Evolutionary conservation across 2,329 filamentous ascomycete genomes (phyloP), one percentile per base, ranked within the genome.

Genomic region (Penicillium psychrosexuale): DNA sequence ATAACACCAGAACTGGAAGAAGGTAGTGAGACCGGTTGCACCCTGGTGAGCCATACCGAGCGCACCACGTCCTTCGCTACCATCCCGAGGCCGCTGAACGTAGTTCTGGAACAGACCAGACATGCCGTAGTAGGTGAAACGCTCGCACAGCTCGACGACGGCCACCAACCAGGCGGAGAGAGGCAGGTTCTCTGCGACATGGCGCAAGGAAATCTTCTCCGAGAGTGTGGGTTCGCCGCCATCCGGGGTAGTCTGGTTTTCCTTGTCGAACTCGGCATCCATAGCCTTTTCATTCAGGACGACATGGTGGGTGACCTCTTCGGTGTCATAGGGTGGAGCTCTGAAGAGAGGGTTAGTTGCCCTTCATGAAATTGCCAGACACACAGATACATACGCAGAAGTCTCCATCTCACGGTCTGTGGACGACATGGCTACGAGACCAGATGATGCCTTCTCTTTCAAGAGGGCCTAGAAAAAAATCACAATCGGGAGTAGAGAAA

Each of bases 71-170:
- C 72, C 72, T 49, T 70, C 22, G 40, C 67, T 73, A 34, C 72
- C 73, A 55, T 77, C 69, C 8, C 72, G 60, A 28, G 74, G 72
- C 53, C 68, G 71, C 51, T 76, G 69, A 60, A 83, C 75, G 65
- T 83, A 84, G 67, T 84, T 84, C 60, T 83, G 80, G 68, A 83
- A 82, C 36, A 81, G 66, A 53, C 80, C 81, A 46, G 76, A 76
- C 53, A 80, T 75, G 58, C 80, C 80, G 58, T 83, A 83, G 74
- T 80, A 84, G 54, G 82, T 80, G 72, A 85, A 84, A 51, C 83
- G 80, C 67, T 85, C 82, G 57, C 76, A 74, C 47, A 84, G 69
- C 63, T 84, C 82, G 43, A 84, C 80, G 15, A 82, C 61, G 30
- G 81, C 82, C 31, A 84, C 81, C 49, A 84, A 72, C 72, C 80